phyloP scores from a whole-genome alignment of 176 grass and related monocot genomes.

The Lolium rigidum region DNA sequence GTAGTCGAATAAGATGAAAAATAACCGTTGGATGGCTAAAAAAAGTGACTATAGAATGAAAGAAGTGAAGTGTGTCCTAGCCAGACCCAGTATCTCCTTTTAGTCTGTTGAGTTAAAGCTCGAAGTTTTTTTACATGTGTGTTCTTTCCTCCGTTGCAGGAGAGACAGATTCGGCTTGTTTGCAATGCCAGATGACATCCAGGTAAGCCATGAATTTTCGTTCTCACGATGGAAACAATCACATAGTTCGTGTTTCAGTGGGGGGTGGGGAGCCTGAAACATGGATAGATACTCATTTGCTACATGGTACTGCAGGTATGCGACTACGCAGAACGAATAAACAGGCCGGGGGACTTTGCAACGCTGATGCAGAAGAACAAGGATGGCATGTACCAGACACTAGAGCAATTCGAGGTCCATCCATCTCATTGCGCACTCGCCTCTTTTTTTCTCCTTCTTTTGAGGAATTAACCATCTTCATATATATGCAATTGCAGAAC shows the following conservation, averaged over 20 bases:
- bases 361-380: slow-evolving; percentile 73
- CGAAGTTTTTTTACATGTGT: background rate
- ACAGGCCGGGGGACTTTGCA: slow-evolving; percentile 68
- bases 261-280: background rate
- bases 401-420: slow-evolving; percentile 73
- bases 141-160: slow-evolving; percentile 43
- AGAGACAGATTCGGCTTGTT: slow-evolving; percentile 69
- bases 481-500: slow-evolving; percentile 42
- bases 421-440: background rate
- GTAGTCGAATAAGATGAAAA: background rate
- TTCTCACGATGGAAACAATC: background rate
- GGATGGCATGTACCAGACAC: slow-evolving; percentile 68
- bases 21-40: background rate
- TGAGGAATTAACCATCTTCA: background rate
- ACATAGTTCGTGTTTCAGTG: background rate
- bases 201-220: slow-evolving; percentile 35
- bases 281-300: background rate
- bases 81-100: background rate
- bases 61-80: background rate
- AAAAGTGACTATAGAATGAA: background rate
- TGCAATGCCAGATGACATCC: slow-evolving; percentile 74
- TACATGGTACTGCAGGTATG: slow-evolving; percentile 36
- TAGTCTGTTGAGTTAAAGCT: background rate
- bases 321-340: slow-evolving; percentile 62
- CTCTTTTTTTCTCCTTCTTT: background rate